These are phyloP conservation scores for Phytophthora sansomeana DNA, from an alignment of 352 stramenopile genomes.

Conservation along the genomic window DNA sequence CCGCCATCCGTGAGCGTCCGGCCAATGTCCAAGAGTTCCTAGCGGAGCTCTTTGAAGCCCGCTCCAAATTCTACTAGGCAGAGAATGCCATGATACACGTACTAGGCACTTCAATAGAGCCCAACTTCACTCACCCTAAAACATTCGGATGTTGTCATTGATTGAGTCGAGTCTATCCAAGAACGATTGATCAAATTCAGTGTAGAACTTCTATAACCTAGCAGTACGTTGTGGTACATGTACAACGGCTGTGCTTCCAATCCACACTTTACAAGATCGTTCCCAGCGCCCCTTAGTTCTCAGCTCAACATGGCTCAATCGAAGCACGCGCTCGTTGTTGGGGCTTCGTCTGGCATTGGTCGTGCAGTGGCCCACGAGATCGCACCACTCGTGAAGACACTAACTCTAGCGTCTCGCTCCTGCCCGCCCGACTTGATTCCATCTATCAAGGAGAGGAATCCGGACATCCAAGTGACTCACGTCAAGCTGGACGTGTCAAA, in stretches of 20 bases:
- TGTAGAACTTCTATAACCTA: background rate
- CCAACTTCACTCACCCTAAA: too few relatives aligned
- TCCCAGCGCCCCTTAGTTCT: background rate
- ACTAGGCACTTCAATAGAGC: too few relatives aligned
- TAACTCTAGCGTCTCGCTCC: slow-evolving; percentile 28
- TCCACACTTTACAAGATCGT: background rate
- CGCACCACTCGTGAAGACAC: slow-evolving; percentile 15
- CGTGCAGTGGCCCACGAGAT: slow-evolving; percentile 22
- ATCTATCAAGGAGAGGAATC: slow-evolving; percentile 22
- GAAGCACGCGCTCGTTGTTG: slow-evolving; percentile 27
- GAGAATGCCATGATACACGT: background rate
- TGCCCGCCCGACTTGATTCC: slow-evolving; percentile 22
- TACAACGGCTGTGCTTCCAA: too few relatives aligned
- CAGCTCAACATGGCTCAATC: slow-evolving; percentile 2
- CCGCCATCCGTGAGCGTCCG: slow-evolving; percentile 68
- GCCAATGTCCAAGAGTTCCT: slow-evolving; percentile 59
- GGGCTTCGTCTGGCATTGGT: slow-evolving; percentile 26
- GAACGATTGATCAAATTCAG: too few relatives aligned
- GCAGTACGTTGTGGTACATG: too few relatives aligned
- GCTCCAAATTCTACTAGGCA: slow-evolving; percentile 71
- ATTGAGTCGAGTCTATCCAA: background rate
- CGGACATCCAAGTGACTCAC: slow-evolving; percentile 20
- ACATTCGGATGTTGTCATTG: background rate
- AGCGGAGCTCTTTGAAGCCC: slow-evolving; percentile 73
- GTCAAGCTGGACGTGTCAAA: slow-evolving; percentile 22